Conservation (phyloP, 768 basidiomycete genomes). For the Suillus luteus region DNA sequence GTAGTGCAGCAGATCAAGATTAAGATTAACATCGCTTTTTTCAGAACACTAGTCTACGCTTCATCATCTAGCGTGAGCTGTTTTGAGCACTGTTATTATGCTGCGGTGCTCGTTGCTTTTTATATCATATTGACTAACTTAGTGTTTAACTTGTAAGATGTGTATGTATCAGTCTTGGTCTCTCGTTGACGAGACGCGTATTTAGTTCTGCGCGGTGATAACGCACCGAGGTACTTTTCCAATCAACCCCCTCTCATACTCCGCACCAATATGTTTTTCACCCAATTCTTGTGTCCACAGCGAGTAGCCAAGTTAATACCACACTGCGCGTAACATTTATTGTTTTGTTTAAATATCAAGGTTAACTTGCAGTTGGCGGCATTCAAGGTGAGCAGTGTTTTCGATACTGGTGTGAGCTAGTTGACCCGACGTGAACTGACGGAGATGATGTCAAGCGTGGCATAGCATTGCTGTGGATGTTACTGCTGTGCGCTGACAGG, state of each 20-base stretch:
- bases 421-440: no score
- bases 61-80: conserved; percentile 28
- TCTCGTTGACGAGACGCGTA: not conserved
- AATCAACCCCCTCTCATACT: not conserved
- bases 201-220: not conserved
- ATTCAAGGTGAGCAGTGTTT: not conserved
- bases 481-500: not conserved
- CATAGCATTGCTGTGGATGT: not conserved
- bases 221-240: not conserved
- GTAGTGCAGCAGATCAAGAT: not conserved
- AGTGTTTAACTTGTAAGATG: not conserved
- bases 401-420: not conserved
- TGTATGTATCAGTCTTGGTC: not conserved
- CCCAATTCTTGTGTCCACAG: not conserved
- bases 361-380: not conserved
- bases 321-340: no score
- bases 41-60: conserved; percentile 32
- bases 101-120: not conserved
- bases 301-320: not conserved
- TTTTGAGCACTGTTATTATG: not conserved
- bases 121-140: not conserved
- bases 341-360: not conserved
- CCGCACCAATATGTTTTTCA: not conserved
- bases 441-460: no score
- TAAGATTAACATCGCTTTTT: not conserved